Evolutionary conservation across 163 green algal genomes (phyloP).

Genomic region (Scenedesmus sp.): DNA sequence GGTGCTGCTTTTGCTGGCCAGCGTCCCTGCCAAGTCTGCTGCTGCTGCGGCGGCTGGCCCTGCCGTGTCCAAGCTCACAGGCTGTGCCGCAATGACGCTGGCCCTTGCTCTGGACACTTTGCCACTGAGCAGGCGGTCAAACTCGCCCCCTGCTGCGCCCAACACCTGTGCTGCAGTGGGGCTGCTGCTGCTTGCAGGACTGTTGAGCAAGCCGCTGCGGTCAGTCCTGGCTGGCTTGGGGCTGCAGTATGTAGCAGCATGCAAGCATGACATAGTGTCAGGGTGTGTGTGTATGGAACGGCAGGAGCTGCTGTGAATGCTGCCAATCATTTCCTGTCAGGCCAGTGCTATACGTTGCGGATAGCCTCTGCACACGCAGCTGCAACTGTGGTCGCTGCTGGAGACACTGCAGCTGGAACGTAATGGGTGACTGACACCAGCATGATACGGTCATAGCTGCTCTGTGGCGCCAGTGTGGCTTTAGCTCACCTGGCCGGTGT

Average conservation of each 20-base stretch:
- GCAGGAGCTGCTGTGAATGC: too few relatives aligned
- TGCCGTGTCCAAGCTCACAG: background rate
- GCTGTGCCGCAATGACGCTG: background rate
- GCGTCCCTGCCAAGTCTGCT: background rate
- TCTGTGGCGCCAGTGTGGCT: background rate
- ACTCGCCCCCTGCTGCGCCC: background rate
- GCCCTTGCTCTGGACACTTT: background rate
- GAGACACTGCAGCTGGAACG: too few relatives aligned
- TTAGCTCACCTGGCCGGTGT: background rate
- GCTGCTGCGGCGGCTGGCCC: background rate
- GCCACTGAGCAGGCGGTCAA: background rate
- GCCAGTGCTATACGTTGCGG: too few relatives aligned
- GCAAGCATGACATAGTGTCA: background rate
- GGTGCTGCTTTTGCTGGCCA: background rate
- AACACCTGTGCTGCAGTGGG: background rate
- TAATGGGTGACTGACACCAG: background rate
- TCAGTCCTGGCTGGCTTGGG: background rate
- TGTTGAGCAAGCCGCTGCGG: slow-evolving; percentile 15
- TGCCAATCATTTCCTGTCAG: too few relatives aligned
- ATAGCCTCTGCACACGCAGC: too few relatives aligned
- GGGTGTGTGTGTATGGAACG: background rate
- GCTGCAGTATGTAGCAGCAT: background rate
- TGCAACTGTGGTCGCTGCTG: too few relatives aligned
- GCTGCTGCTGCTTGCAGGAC: background rate
- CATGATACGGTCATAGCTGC: background rate